phyloP scores from a whole-genome alignment of 441 rosid genomes.

The Corymbia citriodora region DNA sequence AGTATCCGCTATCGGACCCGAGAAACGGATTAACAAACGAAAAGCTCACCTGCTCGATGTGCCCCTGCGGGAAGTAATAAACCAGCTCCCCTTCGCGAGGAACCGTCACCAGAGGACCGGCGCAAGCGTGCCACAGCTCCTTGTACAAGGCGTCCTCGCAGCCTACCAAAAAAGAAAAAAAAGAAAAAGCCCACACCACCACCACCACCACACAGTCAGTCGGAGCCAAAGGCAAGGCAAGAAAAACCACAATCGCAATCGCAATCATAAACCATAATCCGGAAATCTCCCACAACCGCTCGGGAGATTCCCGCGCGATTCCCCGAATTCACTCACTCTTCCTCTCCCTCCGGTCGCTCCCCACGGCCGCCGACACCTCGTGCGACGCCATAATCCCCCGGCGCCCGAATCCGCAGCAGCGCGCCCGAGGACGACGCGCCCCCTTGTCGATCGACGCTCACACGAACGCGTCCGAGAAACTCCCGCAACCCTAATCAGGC shows the following conservation, averaged over 20 bases:
- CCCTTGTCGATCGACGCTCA: not conserved
- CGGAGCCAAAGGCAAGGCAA: not conserved
- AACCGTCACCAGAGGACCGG: slow-evolving; percentile 5
- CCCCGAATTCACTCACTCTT: not conserved
- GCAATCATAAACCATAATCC: not conserved
- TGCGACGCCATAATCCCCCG: not conserved
- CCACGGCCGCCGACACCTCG: not conserved
- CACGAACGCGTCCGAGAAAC: not conserved
- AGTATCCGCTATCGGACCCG: not conserved
- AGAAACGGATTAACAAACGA: not conserved
- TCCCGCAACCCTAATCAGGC: not conserved
- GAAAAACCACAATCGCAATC: not conserved
- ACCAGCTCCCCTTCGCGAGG: not conserved
- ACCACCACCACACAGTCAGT: not conserved
- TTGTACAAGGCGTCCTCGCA: not conserved
- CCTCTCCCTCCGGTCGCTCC: not conserved
- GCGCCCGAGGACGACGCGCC: not conserved
- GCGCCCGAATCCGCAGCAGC: not conserved
- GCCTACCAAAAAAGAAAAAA: not conserved
- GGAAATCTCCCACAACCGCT: not conserved
- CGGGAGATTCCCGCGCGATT: not conserved
- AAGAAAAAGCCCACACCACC: not conserved
- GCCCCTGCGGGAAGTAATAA: slow-evolving; percentile 3
- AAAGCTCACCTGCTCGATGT: not conserved
- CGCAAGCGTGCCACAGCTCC: not conserved